Evolutionary conservation across 208 protist species (phyloP).

Genomic region (Leishmania lainsoni): DNA sequence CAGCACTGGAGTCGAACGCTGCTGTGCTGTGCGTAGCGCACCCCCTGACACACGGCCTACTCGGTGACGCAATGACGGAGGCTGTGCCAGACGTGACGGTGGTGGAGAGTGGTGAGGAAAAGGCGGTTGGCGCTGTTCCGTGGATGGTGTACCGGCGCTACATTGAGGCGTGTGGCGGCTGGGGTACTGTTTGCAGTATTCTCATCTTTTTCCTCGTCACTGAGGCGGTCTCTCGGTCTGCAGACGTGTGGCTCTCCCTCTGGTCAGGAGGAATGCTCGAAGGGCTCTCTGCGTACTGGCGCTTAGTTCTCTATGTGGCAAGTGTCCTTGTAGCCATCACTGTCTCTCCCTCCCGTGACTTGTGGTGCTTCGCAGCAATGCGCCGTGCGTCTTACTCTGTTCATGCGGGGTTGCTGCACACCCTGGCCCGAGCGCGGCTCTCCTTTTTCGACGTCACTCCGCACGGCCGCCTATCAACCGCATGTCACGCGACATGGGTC

Average conservation of each 20-base stretch:
- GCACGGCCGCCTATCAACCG: slow-evolving; percentile 94
- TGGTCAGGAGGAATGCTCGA: slow-evolving; percentile 44
- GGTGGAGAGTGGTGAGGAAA: slow-evolving; percentile 40
- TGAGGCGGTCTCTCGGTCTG: slow-evolving; percentile 37
- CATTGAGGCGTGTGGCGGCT: slow-evolving; percentile 50
- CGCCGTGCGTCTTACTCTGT: slow-evolving; percentile 35
- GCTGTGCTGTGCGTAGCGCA: not conserved
- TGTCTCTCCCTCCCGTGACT: slow-evolving; percentile 32
- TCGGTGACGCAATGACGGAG: not conserved
- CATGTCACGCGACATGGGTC: slow-evolving; percentile 90
- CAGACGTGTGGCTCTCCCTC: slow-evolving; percentile 64
- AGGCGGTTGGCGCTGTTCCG: slow-evolving; percentile 49
- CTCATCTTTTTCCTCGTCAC: slow-evolving; percentile 44
- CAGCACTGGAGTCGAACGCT: not conserved
- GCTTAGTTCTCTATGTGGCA: slow-evolving; percentile 34
- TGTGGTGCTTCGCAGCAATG: slow-evolving; percentile 23
- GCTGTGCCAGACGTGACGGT: slow-evolving; percentile 10
- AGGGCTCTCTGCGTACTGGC: not conserved
- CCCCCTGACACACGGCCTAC: not conserved
- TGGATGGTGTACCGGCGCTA: slow-evolving; percentile 60
- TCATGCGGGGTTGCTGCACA: slow-evolving; percentile 48
- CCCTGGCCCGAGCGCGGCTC: slow-evolving; percentile 56
- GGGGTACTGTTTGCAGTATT: slow-evolving; percentile 10
- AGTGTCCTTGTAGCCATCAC: slow-evolving; percentile 25
- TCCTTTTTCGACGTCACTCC: slow-evolving; percentile 95